Evolutionary conservation across 2,329 filamentous ascomycete species (phyloP).

Genomic region (Trichoderma oligosporum): DNA sequence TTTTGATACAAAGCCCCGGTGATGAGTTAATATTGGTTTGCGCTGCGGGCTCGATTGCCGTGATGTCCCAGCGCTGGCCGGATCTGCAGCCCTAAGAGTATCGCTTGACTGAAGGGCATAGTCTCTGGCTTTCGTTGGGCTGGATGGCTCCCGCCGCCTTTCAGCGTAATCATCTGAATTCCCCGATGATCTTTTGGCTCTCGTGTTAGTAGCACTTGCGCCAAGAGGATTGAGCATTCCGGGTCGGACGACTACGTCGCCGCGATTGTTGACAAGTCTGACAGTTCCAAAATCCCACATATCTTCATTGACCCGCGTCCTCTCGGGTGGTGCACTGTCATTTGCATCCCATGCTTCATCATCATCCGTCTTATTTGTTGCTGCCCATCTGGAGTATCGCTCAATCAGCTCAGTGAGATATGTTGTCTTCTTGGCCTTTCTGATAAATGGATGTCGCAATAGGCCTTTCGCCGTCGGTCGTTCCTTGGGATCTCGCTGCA

Average conservation of each 20-base stretch:
- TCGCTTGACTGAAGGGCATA: slow-evolving; percentile 45
- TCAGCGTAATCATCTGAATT: slow-evolving; percentile 50
- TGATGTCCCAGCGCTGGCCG: slow-evolving; percentile 44
- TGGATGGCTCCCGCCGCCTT: slow-evolving; percentile 44
- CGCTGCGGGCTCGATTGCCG: slow-evolving; percentile 59
- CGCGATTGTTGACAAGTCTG: slow-evolving; percentile 67
- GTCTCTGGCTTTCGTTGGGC: slow-evolving; percentile 51
- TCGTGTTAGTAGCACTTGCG: slow-evolving; percentile 74
- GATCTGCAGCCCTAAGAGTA: slow-evolving; percentile 52
- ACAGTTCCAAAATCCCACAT: slow-evolving; percentile 99
- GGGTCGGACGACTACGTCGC: slow-evolving; percentile 51
- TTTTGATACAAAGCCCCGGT: slow-evolving; percentile 44
- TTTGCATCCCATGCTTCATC: slow-evolving; percentile 59
- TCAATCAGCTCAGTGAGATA: slow-evolving; percentile 96
- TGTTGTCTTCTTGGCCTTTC: slow-evolving; percentile 89
- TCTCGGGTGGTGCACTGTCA: slow-evolving; percentile 50
- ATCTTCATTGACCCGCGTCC: slow-evolving; percentile 67
- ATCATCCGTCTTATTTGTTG: slow-evolving; percentile 69
- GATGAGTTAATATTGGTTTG: slow-evolving; percentile 44
- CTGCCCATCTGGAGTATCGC: slow-evolving; percentile 80
- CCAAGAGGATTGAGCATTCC: slow-evolving; percentile 66
- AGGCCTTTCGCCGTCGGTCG: slow-evolving; percentile 83
- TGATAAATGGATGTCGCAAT: slow-evolving; percentile 84
- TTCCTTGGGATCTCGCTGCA: slow-evolving; percentile 85
- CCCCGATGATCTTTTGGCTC: slow-evolving; percentile 54